phyloP scores from a whole-genome alignment of 306 rosid species.

The Senna tora region DNA sequence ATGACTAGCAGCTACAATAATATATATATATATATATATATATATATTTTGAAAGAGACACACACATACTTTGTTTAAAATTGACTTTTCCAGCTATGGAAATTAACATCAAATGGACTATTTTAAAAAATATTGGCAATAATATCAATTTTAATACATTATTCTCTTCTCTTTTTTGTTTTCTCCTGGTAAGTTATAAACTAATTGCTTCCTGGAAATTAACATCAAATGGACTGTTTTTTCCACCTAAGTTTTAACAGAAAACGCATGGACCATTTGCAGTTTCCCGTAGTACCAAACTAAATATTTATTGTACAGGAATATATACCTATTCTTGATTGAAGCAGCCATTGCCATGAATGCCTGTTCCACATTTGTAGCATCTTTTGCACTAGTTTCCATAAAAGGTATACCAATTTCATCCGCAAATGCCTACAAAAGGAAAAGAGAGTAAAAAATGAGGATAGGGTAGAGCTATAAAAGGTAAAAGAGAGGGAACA shows the following conservation, averaged over 20 bases:
- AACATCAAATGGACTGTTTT: too few species aligned
- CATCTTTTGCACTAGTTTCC: constrained; percentile 61
- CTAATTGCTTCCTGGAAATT: background rate
- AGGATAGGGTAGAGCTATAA: background rate
- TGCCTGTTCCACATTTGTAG: constrained; percentile 57
- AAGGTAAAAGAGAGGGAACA: background rate
- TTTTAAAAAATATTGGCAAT: background rate
- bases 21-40: too few species aligned
- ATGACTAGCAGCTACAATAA: too few species aligned
- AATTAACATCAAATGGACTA: too few species aligned
- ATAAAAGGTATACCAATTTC: constrained; percentile 57
- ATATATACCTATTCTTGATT: constrained; percentile 47
- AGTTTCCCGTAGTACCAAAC: background rate
- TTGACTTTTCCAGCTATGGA: constrained; percentile 6
- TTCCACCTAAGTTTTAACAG: background rate
- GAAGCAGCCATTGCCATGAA: constrained; percentile 59
- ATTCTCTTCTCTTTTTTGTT: background rate
- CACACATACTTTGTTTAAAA: background rate
- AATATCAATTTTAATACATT: background rate
- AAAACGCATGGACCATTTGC: background rate
- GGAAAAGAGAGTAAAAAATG: background rate
- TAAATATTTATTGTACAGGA: background rate
- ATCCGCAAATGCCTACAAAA: constrained; percentile 53
- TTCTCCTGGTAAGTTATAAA: background rate
- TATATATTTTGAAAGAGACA: too few species aligned